Percentiles rank a stretch among this genome's conserved stretches.
phyloP scores from a whole-genome alignment of 371 early-diverging fungal species.

The Rhizopus sp. region DNA sequence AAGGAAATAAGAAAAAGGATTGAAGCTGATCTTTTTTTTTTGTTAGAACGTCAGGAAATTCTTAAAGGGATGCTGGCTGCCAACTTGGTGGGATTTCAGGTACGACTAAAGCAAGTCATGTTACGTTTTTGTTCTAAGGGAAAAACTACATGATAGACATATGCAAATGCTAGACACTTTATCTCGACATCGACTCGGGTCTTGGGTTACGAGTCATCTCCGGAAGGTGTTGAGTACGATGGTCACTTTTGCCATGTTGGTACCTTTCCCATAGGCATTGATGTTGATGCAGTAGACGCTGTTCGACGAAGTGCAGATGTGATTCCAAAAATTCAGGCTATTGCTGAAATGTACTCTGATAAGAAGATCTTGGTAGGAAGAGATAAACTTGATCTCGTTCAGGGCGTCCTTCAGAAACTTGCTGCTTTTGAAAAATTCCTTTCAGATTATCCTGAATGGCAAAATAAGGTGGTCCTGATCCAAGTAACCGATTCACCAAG shows the following conservation, averaged over 20 bases:
- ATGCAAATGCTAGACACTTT: slow-evolving; percentile 96
- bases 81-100: slow-evolving; percentile 93
- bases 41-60: slow-evolving; percentile 83
- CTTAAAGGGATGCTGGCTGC: slow-evolving; percentile 91
- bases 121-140: neutral
- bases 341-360: slow-evolving; percentile 86
- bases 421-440: slow-evolving; percentile 94
- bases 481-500: slow-evolving; percentile 68
- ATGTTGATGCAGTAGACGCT: slow-evolving; percentile 59
- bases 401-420: slow-evolving; percentile 97
- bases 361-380: slow-evolving; percentile 97
- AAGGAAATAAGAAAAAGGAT: neutral
- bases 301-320: slow-evolving; percentile 50
- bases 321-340: slow-evolving; percentile 69
- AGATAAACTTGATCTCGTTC: slow-evolving; percentile 98
- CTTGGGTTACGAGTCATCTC: slow-evolving; percentile 86
- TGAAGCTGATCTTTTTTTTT: slow-evolving; percentile 72
- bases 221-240: slow-evolving; percentile 76
- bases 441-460: slow-evolving; percentile 87
- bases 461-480: slow-evolving; percentile 83
- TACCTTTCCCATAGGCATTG: slow-evolving; percentile 98
- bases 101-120: neutral
- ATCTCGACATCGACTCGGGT: slow-evolving; percentile 90
- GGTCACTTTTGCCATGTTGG: slow-evolving; percentile 81
- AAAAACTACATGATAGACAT: slow-evolving; percentile 61